phyloP scores from a whole-genome alignment of 129 eudicot genomes.

The Escallonia rubra region DNA sequence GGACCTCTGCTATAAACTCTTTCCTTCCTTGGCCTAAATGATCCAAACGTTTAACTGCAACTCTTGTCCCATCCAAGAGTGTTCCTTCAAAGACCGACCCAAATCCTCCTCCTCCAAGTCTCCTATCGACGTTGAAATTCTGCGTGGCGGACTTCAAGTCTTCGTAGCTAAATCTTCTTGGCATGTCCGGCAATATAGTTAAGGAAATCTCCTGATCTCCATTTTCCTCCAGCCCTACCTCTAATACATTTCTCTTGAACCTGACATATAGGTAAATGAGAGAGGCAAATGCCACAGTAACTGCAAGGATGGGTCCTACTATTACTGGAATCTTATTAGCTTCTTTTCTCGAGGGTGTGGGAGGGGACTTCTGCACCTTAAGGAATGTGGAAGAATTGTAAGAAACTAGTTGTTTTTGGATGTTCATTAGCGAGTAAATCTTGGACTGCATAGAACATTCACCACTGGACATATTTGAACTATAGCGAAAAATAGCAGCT shows the following conservation, averaged over 20 bases:
- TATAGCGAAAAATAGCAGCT: conserved; percentile 37
- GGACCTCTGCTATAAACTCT: conserved; percentile 37
- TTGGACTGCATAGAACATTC: not conserved
- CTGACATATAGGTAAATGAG: too few species aligned
- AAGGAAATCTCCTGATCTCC: not conserved
- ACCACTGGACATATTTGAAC: too few species aligned
- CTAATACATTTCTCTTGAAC: too few species aligned
- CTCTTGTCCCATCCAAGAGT: conserved; percentile 16
- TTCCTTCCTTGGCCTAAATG: conserved; percentile 28
- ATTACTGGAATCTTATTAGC: too few species aligned
- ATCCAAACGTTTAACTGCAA: conserved; percentile 31
- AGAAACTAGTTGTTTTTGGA: too few species aligned
- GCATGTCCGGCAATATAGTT: not conserved
- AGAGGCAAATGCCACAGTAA: too few species aligned
- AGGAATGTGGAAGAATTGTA: conserved; percentile 15
- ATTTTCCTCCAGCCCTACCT: too few species aligned
- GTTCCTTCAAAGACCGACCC: conserved; percentile 41
- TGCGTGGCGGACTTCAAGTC: conserved; percentile 6
- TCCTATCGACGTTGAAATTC: conserved; percentile 7
- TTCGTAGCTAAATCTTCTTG: not conserved
- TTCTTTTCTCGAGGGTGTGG: too few species aligned
- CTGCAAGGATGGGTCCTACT: too few species aligned
- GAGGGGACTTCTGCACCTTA: conserved; percentile 26
- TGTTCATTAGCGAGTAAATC: not conserved
- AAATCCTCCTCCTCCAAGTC: conserved; percentile 25